Base-by-base conservation (phyloP, 192 early-diverging fungal species). In the Cladochytrium replicatum region DNA sequence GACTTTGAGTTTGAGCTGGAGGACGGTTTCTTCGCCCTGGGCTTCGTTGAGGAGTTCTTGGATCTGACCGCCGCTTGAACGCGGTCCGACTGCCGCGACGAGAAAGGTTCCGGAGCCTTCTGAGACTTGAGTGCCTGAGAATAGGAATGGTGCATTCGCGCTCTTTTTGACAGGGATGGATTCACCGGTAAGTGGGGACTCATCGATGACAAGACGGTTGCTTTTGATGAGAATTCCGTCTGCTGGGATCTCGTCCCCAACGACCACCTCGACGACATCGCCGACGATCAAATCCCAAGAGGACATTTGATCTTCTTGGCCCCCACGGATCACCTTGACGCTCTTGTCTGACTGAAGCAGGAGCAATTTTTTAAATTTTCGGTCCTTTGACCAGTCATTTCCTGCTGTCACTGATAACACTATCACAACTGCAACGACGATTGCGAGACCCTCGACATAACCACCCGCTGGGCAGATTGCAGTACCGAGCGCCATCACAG, bases 101-200 rank as follows among this genome's bases (percentile, higher is more conserved):
- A 77, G 58, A 60, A 76, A 74, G 1, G 59, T 17, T 1, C 70
- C 77, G 27, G 57, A 51, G 22, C 77, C 77, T 64, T 79, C 77
- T 48, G 55, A 22, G 38, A 52, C 58, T 59, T 74, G 73, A 52
- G 68, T 74, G 8, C 77, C 77, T 3, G 64, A 68, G 43, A 79
- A 79, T 44, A 74, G 32, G 54, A 72, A 79, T 9, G 77, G 77
- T 1, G 65, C 55, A 7, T 63, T 34, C 9, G 51, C 25, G 41
- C 22, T 29, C 32, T 79, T 79, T 54, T 74, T 73, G 34, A 73
- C 65, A n/a, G 77, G 73, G 6, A 74, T 38, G 6, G 77, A 66
- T 61, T 79, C 77, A 23, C 77, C 77, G 1, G 77, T 79, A 6
- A 79, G 59, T 19, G 77, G 77, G 7, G 67, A 71, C 53, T 79